Evolutionary conservation across 2,329 filamentous ascomycete species (phyloP), one percentile per base, ranked within the genome.

Genomic region (Colletotrichum salicis): DNA sequence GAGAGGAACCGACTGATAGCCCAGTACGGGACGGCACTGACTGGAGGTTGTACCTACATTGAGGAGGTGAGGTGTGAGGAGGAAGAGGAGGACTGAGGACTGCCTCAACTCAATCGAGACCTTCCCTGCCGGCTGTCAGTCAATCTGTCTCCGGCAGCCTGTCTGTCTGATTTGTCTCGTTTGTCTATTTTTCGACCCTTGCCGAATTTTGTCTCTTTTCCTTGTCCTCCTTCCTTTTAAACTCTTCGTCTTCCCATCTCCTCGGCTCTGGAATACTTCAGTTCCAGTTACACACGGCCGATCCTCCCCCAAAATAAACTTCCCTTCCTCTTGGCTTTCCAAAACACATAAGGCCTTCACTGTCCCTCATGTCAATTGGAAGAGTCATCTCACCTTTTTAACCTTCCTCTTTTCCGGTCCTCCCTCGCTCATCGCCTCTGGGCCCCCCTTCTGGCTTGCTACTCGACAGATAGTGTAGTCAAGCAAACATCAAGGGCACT

Each of bases 51-150:
- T 68, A 56, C 27, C 27, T 29, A 29, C 58, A 69, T 55, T 54
- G 59, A 66, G 41, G 19, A 48, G 27, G 27, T 4, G 27, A 29
- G 27, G 27, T 29, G 41, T 58, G 65, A 66, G 35, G 35, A 37
- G 35, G 35, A 37, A 37, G 35, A 37, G 35, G 15, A 41, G 37
- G 37, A 33, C 31, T 33, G 31, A 33, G 64, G 64, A 72, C 70
- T 71, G 66, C 70, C 60, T 72, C 70, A 69, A 72, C 70, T 72
- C 65, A 60, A 70, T 70, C 48, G 48, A 70, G 59, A 64, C 48
- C 70, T 72, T 72, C 70, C 70, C 70, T 70, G 70, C 60, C n/a
- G 51, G 22, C 37, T 48, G 22, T 51, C 19, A 52, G 31, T 59
- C 45, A 60, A 19, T 48, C 35, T 67, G 41, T 62, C 64, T 71